phyloP scores from a whole-genome alignment of 495 filamentous ascomycete genomes.

The Umbilicaria muhlenbergii region DNA sequence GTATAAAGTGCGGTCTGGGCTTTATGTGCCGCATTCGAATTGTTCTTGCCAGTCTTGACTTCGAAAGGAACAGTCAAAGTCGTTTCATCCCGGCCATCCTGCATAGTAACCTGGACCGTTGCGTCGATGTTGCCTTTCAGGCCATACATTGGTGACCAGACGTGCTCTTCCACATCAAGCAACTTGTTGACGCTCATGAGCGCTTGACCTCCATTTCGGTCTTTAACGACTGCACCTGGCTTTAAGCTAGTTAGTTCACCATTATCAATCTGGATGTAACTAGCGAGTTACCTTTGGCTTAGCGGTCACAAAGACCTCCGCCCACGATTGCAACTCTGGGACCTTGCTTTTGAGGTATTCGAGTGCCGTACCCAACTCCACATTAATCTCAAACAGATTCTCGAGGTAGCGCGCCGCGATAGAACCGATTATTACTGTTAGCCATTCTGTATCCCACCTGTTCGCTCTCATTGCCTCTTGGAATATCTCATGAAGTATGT shows the following conservation, averaged over 20 bases:
- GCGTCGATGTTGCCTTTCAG: slow-evolving; percentile 97
- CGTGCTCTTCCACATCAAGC: slow-evolving; percentile 90
- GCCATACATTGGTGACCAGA: slow-evolving; percentile 95
- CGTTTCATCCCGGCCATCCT: slow-evolving; percentile 42
- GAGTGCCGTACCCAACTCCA: slow-evolving; percentile 52
- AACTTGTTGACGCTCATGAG: slow-evolving; percentile 81
- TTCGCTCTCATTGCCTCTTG: slow-evolving; percentile 79
- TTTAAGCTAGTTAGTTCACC: slow-evolving; percentile 19
- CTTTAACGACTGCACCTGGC: slow-evolving; percentile 59
- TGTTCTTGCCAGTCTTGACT: slow-evolving; percentile 80
- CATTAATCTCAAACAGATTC: slow-evolving; percentile 68
- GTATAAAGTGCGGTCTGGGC: slow-evolving; percentile 94
- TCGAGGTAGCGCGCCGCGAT: slow-evolving; percentile 62
- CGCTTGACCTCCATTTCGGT: slow-evolving; percentile 54
- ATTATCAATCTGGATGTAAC: too few relatives aligned
- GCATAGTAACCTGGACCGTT: slow-evolving; percentile 80
- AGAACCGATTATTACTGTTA: slow-evolving; percentile 44
- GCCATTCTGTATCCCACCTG: slow-evolving; percentile 54
- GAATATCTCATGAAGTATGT: slow-evolving; percentile 84
- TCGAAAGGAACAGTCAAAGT: slow-evolving; percentile 83
- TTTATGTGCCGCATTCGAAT: slow-evolving; percentile 57
- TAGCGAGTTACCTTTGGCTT: slow-evolving; percentile 46
- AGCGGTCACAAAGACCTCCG: slow-evolving; percentile 56
- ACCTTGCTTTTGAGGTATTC: slow-evolving; percentile 68
- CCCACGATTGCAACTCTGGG: slow-evolving; percentile 66